phyloP scores from a whole-genome alignment of 2,329 filamentous ascomycete species.

The Penicillium occitanis region DNA sequence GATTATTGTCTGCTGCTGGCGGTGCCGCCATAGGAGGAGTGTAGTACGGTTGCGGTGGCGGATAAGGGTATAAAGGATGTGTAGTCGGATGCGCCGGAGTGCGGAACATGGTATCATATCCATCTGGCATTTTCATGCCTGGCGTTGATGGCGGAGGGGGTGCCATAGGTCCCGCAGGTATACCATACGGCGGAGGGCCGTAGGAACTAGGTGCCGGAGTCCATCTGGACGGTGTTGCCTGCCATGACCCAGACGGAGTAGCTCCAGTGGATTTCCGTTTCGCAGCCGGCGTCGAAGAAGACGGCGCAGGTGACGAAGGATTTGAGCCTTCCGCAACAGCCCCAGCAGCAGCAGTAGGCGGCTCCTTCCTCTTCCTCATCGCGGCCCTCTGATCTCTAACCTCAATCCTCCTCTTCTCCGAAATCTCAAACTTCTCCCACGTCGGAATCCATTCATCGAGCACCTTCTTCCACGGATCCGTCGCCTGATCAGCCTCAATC shows the following conservation, averaged over 20 bases:
- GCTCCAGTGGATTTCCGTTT: background rate
- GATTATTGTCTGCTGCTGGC: conserved; percentile 19
- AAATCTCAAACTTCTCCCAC: conserved; percentile 41
- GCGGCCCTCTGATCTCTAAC: conserved; percentile 35
- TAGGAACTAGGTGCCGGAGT: conserved; percentile 1
- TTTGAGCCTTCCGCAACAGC: background rate
- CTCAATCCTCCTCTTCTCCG: conserved; percentile 39
- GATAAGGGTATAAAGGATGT: conserved; percentile 18
- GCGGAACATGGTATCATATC: conserved; percentile 43
- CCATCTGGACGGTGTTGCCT: conserved; percentile 15
- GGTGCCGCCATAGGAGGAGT: conserved; percentile 8
- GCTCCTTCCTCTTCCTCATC: conserved; percentile 30
- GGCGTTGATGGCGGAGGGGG: conserved; percentile 22
- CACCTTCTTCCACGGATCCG: conserved; percentile 40
- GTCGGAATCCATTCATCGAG: conserved; percentile 45
- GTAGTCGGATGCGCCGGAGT: conserved; percentile 16
- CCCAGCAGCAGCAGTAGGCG: conserved; percentile 18
- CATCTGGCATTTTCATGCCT: conserved; percentile 36
- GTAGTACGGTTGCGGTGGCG: conserved; percentile 4
- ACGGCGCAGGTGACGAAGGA: background rate
- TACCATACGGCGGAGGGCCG: background rate
- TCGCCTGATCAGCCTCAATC: conserved; percentile 32
- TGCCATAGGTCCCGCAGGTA: conserved; percentile 4
- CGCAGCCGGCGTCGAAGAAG: background rate
- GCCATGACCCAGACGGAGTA: conserved; percentile 10